Percentiles rank a stretch among this genome's conserved stretches.
Evolutionary conservation across 2,329 filamentous ascomycete genomes (phyloP).

Genomic region (Knufia fluminis): DNA sequence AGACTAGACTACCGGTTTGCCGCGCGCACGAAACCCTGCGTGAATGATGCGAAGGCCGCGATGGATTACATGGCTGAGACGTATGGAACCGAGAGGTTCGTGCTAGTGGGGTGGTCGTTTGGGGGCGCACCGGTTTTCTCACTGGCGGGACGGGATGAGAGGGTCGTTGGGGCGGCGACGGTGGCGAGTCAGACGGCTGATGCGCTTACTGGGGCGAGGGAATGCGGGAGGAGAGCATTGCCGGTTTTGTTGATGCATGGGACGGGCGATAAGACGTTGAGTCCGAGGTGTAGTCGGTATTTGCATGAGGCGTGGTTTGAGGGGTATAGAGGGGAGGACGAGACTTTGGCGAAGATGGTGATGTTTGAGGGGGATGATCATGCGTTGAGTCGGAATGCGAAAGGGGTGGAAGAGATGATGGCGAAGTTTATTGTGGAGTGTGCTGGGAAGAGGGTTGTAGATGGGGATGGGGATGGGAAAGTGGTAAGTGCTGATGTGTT

Average conservation of each 20-base stretch:
- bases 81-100: conserved; percentile 29
- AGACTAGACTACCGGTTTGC: conserved; percentile 35
- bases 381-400: conserved; percentile 31
- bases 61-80: conserved; percentile 29
- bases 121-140: conserved; percentile 35
- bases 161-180: conserved; percentile 32
- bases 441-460: conserved; percentile 11
- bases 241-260: conserved; percentile 34
- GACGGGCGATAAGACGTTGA: conserved; percentile 30
- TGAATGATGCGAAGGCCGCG: conserved; percentile 29
- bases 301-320: conserved; percentile 29
- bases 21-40: conserved; percentile 29
- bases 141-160: conserved; percentile 24
- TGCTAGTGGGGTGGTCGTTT: conserved; percentile 37
- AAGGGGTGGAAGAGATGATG: conserved; percentile 31
- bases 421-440: conserved; percentile 32
- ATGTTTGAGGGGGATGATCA: conserved; percentile 37
- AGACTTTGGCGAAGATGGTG: conserved; percentile 25
- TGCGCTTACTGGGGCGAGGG: conserved; percentile 24
- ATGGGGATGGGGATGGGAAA: conserved; percentile 6
- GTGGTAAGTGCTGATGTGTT: conserved; percentile 17
- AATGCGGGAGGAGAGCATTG: conserved; percentile 15
- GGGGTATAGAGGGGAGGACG: conserved; percentile 24
- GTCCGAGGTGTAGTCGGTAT: conserved; percentile 27
- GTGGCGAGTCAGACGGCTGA: conserved; percentile 33